Evolutionary conservation across 1,284 basidiomycete species (phyloP).

Genomic region (Ustilago crameri): DNA sequence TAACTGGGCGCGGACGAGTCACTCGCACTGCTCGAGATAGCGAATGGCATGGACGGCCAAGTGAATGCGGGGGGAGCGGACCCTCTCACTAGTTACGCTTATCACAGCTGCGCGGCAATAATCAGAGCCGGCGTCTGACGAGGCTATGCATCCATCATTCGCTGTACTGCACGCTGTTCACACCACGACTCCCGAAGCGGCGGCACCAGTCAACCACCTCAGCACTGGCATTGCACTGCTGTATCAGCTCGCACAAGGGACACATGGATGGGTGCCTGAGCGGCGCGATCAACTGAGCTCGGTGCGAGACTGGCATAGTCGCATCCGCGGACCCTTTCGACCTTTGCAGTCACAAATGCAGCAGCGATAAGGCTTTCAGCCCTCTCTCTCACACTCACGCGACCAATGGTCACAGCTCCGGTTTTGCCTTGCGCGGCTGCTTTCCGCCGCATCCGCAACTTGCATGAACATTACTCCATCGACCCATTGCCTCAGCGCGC

Average conservation of each 20-base stretch:
- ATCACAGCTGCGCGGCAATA: no score
- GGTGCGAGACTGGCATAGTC: no score
- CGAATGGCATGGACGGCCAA: not conserved
- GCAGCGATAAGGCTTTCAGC: no score
- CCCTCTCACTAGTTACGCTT: no score
- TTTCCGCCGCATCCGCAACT: not conserved
- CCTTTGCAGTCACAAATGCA: conserved; percentile 8
- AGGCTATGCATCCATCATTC: not conserved
- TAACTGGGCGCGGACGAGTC: conserved; percentile 10
- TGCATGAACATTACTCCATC: not conserved
- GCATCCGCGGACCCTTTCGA: not conserved
- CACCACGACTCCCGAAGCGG: conserved; percentile 7
- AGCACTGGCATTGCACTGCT: not conserved
- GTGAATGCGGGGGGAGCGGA: conserved; percentile 10
- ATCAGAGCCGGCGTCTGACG: not conserved
- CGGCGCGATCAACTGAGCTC: no score
- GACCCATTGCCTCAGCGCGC: no score
- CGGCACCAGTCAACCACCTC: conserved; percentile 8
- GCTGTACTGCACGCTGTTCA: not conserved
- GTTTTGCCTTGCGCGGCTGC: no score
- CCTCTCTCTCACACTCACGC: no score
- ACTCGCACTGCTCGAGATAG: not conserved
- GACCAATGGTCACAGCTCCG: no score
- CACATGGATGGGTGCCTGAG: no score
- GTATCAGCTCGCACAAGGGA: conserved; percentile 12